Evolutionary conservation across 1,284 basidiomycete genomes (phyloP).

Genomic region (Cryptococcus sp.): DNA sequence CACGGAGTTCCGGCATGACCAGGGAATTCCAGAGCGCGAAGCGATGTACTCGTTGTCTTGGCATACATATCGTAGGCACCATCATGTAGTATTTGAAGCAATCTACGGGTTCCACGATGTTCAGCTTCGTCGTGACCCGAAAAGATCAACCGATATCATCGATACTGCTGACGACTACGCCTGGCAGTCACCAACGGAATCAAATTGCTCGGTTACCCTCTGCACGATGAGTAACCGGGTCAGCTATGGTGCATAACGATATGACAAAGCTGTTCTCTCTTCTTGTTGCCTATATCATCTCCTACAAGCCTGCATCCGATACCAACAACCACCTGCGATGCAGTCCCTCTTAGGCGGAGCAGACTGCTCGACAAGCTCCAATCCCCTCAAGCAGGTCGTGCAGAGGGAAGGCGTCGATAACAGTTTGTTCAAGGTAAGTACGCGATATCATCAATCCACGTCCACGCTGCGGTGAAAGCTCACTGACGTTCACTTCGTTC

Average conservation of each 20-base stretch:
- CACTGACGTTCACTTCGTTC: neutral
- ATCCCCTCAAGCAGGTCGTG: conserved; percentile 85
- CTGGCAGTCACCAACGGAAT: neutral
- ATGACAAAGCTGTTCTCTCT: neutral
- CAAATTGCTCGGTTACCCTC: conserved; percentile 3
- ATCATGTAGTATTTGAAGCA: too few species aligned
- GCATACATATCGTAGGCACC: too few species aligned
- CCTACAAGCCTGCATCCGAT: neutral
- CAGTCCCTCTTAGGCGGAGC: conserved; percentile 77
- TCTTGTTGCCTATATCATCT: neutral
- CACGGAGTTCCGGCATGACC: too few species aligned
- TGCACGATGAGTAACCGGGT: too few species aligned
- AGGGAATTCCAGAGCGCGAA: too few species aligned
- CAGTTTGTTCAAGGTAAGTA: conserved; percentile 60
- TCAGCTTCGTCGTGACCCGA: neutral
- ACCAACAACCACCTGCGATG: conserved; percentile 29
- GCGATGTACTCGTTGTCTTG: too few species aligned
- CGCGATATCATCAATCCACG: neutral
- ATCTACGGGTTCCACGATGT: too few species aligned
- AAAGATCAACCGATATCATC: neutral
- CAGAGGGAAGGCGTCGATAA: conserved; percentile 90
- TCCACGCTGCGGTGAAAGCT: neutral
- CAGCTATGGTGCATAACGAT: neutral
- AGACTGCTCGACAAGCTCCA: conserved; percentile 81
- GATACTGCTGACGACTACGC: neutral